Evolutionary conservation across 1,139 yeast species (phyloP), one percentile per base, ranked within the genome.

Genomic region (Nakaseomyces glabratus): DNA sequence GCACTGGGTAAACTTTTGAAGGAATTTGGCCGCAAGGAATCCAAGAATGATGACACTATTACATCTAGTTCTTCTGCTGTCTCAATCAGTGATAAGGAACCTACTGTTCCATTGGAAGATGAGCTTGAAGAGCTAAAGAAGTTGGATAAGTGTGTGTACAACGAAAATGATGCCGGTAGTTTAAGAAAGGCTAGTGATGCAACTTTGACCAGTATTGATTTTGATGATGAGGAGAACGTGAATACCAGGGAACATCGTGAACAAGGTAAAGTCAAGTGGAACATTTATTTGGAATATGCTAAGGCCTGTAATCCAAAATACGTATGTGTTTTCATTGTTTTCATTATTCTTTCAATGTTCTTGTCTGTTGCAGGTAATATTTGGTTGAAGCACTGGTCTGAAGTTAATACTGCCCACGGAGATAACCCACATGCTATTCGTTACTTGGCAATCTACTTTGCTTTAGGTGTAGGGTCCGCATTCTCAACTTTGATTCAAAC

Each of bases 301-400:
- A 73, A 70, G 46, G 95, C 97, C 0, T 86, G 96, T 64, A 84
- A 85, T 45, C 72, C 82, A n/a, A 59, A 55, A 34, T 76, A 75
- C 45, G 95, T 88, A 12, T 24, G 65, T 1, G 47, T 77, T 3
- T 76, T 78, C 52, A 52, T 84, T 38, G 37, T 57, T 9, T 65
- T 70, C 42, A 66, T 76, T 29, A 51, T 79, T 14, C 33, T 63
- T 5, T 69, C 86, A 1, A 81, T 77, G 70, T 62, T 71, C 14
- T 57, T 82, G 31, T 71, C 76, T 38, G 82, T 77, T 29, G 58
- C 63, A 33, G 70, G 88, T 29, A 85, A 79, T 53, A 71, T 90
- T 35, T 90, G 98, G 98, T 73, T 90, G 52, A 90, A 90, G 57
- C 88, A 85, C 57, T 93, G 98, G 98, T 85, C 97, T 7, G 98